Base-by-base conservation (phyloP, 495 filamentous ascomycete genomes). In the Pyronema omphalodes region DNA sequence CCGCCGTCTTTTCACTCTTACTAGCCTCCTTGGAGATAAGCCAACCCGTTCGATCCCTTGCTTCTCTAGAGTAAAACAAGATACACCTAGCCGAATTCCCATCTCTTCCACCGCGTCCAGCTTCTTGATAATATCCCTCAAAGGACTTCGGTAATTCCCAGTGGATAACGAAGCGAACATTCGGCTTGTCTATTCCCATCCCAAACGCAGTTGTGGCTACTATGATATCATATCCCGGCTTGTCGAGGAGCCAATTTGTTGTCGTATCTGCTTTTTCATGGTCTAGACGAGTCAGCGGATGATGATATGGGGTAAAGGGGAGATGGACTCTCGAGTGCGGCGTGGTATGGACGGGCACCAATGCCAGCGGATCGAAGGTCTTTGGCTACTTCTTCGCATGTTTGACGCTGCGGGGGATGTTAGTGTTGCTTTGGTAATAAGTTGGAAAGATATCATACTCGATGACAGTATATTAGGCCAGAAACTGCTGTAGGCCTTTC, bases 101-200 rank as follows among this genome's bases (percentile, higher is more conserved):
- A 58, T 95, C 88, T 19, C 89, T 76, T 3, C 89, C 89, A 18
- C 88, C 89, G 44, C 89, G 80, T 0, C 89, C 89, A 7, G 86
- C 88, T 73, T 96, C 89, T 68, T 96, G 89, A 57, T 94, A 94
- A 57, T 86, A 94, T 2, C 88, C 87, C 66, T 95, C 89, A 65
- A 95, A 94, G 34, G 80, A 86, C 61, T 89, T 91, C 9, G 88
- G 85, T 12, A 94, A 71, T 51, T 83, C 81, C 88, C 88, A 95
- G 66, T 96, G 89, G 3, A 93, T 76, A 1, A 96, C 86, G 60
- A 94, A 94, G 3, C 88, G 78, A 12, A 96, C 60, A 59, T 91
- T 80, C 33, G 88, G 77, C 67, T 94, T 94, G 62, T 95, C 88
- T 59, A 98, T 95, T 3, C 89, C 89, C 89, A 98, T 95, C 6